Evolutionary conservation across 345 rosid genomes (phyloP).

Genomic region (Salix viminalis): DNA sequence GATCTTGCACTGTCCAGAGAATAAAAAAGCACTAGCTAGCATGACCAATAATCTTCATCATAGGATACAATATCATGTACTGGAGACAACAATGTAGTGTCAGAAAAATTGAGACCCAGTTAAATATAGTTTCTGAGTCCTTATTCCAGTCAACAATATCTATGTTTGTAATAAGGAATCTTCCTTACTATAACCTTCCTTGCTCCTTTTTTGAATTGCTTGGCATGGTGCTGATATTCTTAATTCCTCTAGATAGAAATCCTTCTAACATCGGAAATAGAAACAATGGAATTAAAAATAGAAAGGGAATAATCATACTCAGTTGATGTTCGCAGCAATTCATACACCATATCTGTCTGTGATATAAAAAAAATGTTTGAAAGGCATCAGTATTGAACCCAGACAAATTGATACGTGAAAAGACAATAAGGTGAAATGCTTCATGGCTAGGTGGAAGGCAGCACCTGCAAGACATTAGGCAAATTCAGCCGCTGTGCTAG

Average conservation of each 20-base stretch:
- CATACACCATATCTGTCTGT: conserved; percentile 92
- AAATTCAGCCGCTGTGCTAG: conserved; percentile 96
- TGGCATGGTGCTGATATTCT: conserved; percentile 3
- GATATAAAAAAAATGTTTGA: conserved; percentile 13
- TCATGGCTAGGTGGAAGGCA: conserved; percentile 5
- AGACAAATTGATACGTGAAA: not conserved
- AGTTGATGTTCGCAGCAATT: conserved; percentile 79
- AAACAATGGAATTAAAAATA: not conserved
- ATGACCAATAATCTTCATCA: not conserved
- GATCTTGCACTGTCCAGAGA: not conserved
- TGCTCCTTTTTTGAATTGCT: not conserved
- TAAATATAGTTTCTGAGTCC: not conserved
- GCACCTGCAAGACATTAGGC: conserved; percentile 94
- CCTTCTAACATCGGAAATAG: conserved; percentile 2
- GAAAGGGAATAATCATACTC: conserved; percentile 48
- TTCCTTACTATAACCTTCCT: not conserved
- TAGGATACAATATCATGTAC: not conserved
- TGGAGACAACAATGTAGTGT: not conserved
- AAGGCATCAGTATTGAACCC: conserved; percentile 2
- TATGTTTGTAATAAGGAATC: not conserved
- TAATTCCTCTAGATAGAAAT: not conserved
- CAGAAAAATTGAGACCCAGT: not conserved
- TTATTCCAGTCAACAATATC: not conserved
- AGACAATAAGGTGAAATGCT: not conserved
- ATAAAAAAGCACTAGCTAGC: not conserved